A percentile compares a stretch with the other conserved stretches of the same genome.
Evolutionary conservation across 163 green algal species (phyloP).

Genomic region (Scenedesmus sp.): DNA sequence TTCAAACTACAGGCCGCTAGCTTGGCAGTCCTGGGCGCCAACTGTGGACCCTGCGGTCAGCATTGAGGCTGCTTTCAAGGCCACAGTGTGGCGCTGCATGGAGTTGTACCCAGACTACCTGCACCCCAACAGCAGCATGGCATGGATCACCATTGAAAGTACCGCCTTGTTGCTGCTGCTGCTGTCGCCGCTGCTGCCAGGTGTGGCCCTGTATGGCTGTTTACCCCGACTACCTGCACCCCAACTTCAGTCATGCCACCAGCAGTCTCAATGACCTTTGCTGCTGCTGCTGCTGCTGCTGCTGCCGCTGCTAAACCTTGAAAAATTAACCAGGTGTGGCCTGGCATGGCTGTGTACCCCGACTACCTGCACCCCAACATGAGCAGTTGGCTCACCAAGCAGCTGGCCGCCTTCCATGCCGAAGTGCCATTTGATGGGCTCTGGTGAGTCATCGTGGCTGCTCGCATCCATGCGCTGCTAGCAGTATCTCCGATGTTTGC

Average conservation of each 20-base stretch:
- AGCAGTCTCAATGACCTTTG: not conserved
- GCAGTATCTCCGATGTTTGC: no score
- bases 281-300: not conserved
- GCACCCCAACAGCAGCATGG: no score
- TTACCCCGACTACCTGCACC: not conserved
- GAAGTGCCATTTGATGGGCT: constrained; percentile 33
- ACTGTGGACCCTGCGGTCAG: no score
- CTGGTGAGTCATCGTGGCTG: not conserved
- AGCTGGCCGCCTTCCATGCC: constrained; percentile 4
- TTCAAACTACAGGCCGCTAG: no score
- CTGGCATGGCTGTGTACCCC: constrained; percentile 29
- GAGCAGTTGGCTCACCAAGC: not conserved
- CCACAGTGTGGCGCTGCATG: no score
- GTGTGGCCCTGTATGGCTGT: not conserved
- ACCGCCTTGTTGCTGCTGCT: not conserved
- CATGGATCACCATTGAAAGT: not conserved
- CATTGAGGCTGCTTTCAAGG: no score
- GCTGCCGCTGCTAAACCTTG: constrained; percentile 37
- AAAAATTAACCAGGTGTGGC: constrained; percentile 28
- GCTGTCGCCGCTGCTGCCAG: not conserved
- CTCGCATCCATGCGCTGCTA: no score
- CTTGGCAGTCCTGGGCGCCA: no score
- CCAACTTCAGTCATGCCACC: not conserved
- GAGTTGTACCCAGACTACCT: no score
- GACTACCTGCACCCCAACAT: constrained; percentile 44